Base-by-base conservation (phyloP, 257 asterid species). In the Schizonepeta tenuifolia region DNA sequence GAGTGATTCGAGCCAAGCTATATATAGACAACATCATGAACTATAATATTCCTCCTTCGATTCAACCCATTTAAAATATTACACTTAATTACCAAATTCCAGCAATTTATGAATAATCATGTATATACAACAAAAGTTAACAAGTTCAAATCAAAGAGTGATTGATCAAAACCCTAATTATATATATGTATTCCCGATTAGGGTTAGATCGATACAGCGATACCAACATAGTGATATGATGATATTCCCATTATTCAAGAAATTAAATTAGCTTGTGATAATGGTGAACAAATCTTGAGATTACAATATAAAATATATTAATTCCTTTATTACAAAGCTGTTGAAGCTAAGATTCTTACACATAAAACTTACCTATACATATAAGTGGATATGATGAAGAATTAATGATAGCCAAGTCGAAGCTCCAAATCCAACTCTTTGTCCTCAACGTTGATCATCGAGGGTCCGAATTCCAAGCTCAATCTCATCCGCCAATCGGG, bases 391-490 rank as follows among this genome's bases (percentile, higher is more conserved):
- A 24, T 24, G 26, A 24, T 53, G 46, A 72, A 69, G 74, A 75
- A 47, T 63, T 36, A 59, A 67, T 78, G 46, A 71, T 81, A 81
- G 13, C 93, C 96, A 53, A 91, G 91, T 55, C 95, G 91, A 74
- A 91, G 97, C 90, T 91, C 97, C 89, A 91, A 80, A 80, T 91
- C 93, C 79, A 89, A 62, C 10, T 87, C 91, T 15, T 89, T 86
- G 14, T 89, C 80, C 12, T 66, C 75, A 3, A 38, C 47, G 57
- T 28, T 28, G 33, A 28, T 28, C 33, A 22, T 78, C 76, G 21
- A 73, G 75, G 75, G 73, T 9, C 79, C 73, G 63, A 74, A 74
- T n/a, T 70, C 81, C 82, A 80, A 79, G 76, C 79, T 75, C 64
- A 84, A 41, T 20, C 86, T 66, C 84, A 69, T 50, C 20, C 90